Evolutionary conservation across 805 yeast genomes (phyloP), one percentile per base, ranked within the genome.

Genomic region (Sugiyamaella lignohabitans): DNA sequence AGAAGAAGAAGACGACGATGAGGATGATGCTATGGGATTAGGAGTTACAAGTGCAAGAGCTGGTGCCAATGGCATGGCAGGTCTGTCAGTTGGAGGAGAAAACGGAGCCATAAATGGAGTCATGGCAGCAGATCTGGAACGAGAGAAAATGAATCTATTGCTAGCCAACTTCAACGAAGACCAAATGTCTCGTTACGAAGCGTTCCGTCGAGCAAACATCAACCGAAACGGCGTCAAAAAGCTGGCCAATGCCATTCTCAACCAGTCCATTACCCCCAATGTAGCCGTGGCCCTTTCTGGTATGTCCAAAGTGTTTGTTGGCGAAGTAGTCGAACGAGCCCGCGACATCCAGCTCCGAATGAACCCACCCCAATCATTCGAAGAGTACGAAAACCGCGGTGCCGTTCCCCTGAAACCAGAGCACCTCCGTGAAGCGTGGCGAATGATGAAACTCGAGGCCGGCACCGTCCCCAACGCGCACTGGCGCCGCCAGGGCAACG

Each of bases 391-490:
- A 22, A 40, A 41, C 24, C 35, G 27, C n/a, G 46, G 27, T n/a
- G 51, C 32, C 24, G 27, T 46, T 41, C 96, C 96, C 1, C 62
- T 89, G 39, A 70, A 78, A 29, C 95, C 97, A 0, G 88, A 85
- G 50, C 94, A 89, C 59, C 73, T 89, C 23, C 67, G 94, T 43
- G 95, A 87, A 57, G 96, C 96, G 0, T 86, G 94, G 91, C 70
- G 94, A 55, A 62, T 84, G 41, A 84, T 81, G 54, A 79, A 77
- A 53, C 53, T 73, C 38, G 95, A 88, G 57, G 78, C 75, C 43
- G 80, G 82, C 27, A 74, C 80, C 2, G 74, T 79, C 1, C 79
- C 84, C 4, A 69, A 71, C 6, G 75, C 82, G 1, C 77, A 78
- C 45, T 84, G 89, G 87, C 70, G 89, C 48, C 63, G 73, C 5